These are phyloP conservation scores for Cladorrhinum samala DNA, from an alignment of 495 filamentous ascomycete species.

Conservation along the genomic window DNA sequence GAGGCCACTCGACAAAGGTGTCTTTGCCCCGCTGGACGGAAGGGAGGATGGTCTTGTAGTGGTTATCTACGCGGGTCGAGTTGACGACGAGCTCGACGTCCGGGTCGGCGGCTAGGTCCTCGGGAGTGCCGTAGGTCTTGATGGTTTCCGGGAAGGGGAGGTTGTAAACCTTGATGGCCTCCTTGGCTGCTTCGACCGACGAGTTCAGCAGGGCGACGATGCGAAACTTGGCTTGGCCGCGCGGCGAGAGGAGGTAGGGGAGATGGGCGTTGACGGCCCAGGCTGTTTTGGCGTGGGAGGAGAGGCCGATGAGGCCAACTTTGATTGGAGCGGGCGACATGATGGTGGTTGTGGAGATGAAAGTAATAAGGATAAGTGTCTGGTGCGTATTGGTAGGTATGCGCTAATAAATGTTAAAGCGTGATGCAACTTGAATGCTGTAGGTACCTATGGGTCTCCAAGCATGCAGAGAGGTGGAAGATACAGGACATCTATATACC, in stretches of 20 bases:
- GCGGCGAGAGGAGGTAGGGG: slow-evolving; percentile 44
- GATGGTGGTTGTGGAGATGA: neutral
- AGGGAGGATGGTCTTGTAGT: slow-evolving; percentile 35
- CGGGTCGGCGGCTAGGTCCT: slow-evolving; percentile 37
- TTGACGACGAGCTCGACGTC: slow-evolving; percentile 56
- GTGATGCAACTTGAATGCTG: too few species aligned
- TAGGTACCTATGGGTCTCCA: too few species aligned
- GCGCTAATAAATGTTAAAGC: too few species aligned
- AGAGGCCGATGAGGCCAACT: slow-evolving; percentile 55
- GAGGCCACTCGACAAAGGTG: slow-evolving; percentile 56
- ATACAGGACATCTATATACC: too few species aligned
- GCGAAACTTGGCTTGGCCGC: slow-evolving; percentile 38
- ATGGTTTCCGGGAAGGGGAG: slow-evolving; percentile 40
- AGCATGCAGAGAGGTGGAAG: too few species aligned
- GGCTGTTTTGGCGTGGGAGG: slow-evolving; percentile 35
- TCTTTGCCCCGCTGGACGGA: slow-evolving; percentile 50
- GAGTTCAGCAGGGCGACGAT: slow-evolving; percentile 58
- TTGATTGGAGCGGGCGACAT: slow-evolving; percentile 40
- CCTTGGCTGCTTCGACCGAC: slow-evolving; percentile 39
- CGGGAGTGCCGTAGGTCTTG: slow-evolving; percentile 47
- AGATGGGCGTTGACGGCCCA: slow-evolving; percentile 55
- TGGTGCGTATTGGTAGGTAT: too few species aligned
- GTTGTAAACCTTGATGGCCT: slow-evolving; percentile 41
- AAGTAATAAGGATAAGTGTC: neutral
- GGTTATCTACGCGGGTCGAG: slow-evolving; percentile 49